Percentiles rank a stretch among this genome's conserved stretches.
phyloP scores from a whole-genome alignment of 169 alveolate genomes.

The Sarcocystis neurona region DNA sequence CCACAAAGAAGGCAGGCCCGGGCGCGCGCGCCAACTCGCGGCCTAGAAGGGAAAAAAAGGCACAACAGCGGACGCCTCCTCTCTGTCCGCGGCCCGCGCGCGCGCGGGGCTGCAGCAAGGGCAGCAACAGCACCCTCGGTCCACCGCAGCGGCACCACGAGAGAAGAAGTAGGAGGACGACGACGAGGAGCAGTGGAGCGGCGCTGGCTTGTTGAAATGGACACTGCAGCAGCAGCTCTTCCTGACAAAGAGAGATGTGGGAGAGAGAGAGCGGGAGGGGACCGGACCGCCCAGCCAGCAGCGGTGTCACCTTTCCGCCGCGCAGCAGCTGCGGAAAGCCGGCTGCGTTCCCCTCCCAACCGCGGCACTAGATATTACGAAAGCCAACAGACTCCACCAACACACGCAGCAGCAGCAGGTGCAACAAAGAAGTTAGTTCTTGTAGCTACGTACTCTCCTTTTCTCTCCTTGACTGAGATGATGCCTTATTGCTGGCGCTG shows the following conservation, averaged over 20 bases:
- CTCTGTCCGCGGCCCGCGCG: too few relatives aligned
- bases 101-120: too few relatives aligned
- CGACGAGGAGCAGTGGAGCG: not conserved
- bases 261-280: not conserved
- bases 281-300: not conserved
- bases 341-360: not conserved
- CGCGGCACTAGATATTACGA: not conserved
- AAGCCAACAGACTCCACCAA: not conserved
- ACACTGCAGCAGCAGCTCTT: not conserved
- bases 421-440: not conserved
- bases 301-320: not conserved
- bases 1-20: too few relatives aligned
- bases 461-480: too few relatives aligned
- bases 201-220: not conserved
- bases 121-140: too few relatives aligned
- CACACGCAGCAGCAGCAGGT: not conserved
- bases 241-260: not conserved
- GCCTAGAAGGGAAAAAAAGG: too few relatives aligned
- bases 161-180: too few relatives aligned
- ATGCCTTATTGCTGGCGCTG: too few relatives aligned
- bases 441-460: too few relatives aligned
- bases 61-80: too few relatives aligned
- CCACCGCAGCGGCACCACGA: too few relatives aligned
- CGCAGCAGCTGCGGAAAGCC: not conserved
- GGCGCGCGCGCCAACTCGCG: too few relatives aligned